A percentile compares a stretch with the other conserved stretches of the same genome.
Conservation (phyloP, 257 asterid genomes). For the Knoxia roxburghii region DNA sequence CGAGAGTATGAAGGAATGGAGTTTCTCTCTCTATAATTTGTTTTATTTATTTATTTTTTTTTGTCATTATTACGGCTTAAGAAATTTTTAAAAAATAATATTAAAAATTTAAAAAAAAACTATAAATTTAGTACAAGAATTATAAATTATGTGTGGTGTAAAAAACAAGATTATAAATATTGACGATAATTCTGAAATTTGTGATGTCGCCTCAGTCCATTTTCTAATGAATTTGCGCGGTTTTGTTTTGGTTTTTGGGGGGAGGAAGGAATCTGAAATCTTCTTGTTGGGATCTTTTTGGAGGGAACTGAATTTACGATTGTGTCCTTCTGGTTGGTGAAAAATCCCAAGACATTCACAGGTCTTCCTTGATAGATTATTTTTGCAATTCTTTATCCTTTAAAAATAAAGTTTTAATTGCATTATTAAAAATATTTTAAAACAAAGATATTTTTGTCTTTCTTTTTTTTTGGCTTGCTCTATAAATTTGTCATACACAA, state of each 20-base stretch:
- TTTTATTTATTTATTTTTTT: slow-evolving; percentile 10
- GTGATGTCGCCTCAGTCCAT: too few species aligned
- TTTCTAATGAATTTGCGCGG: slow-evolving; percentile 17
- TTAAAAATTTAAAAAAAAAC: background rate
- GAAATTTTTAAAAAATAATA: background rate
- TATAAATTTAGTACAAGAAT: background rate
- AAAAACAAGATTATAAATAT: background rate
- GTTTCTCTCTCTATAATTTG: slow-evolving; percentile 10
- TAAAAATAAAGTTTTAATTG: too few species aligned
- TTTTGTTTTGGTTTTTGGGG: slow-evolving; percentile 13
- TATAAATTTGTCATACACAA: too few species aligned
- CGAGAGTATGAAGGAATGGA: slow-evolving; percentile 22
- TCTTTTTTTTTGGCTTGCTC: too few species aligned
- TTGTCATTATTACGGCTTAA: background rate
- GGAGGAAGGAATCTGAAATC: background rate
- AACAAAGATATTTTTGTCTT: too few species aligned
- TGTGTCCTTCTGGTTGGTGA: slow-evolving; percentile 1
- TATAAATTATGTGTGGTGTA: slow-evolving; percentile 3
- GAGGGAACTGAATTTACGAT: background rate
- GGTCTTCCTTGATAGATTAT: slow-evolving; percentile 1
- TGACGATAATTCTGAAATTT: slow-evolving; percentile 7
- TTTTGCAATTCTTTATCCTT: too few species aligned
- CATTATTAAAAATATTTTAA: too few species aligned
- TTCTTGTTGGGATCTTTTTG: slow-evolving; percentile 13
- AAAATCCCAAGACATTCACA: background rate